Conservation (phyloP, 306 rosid species). For the Cyclanthera cordifolia region DNA sequence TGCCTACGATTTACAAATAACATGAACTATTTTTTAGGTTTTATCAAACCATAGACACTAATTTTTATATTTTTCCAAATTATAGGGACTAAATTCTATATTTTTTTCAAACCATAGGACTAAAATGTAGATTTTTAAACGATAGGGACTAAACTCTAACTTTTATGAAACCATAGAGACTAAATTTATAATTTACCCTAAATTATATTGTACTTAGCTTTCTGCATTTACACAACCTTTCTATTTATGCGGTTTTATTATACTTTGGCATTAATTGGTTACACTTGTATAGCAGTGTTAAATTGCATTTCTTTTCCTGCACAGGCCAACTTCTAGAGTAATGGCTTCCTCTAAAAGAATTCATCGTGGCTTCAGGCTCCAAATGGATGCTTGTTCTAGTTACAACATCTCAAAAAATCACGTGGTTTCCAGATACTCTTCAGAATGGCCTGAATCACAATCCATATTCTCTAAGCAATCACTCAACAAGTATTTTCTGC, state of each 20-base stretch:
- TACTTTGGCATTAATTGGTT: neutral
- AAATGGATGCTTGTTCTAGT: conserved; percentile 28
- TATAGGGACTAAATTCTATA: too few relatives aligned
- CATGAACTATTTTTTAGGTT: too few relatives aligned
- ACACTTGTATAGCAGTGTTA: neutral
- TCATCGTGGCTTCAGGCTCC: conserved; percentile 34
- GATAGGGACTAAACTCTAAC: too few relatives aligned
- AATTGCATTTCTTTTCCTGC: conserved; percentile 4
- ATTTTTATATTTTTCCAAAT: too few relatives aligned
- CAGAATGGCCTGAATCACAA: conserved; percentile 37
- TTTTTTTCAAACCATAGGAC: too few relatives aligned
- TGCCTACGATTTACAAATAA: too few relatives aligned
- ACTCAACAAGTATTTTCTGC: conserved; percentile 35
- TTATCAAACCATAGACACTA: too few relatives aligned
- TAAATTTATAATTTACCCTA: too few relatives aligned
- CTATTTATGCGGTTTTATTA: neutral
- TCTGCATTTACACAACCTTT: neutral
- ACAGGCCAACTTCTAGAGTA: conserved; percentile 43
- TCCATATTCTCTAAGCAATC: conserved; percentile 43
- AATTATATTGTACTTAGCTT: neutral
- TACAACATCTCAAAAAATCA: conserved; percentile 27
- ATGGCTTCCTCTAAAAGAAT: conserved; percentile 38
- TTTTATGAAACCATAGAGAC: too few relatives aligned
- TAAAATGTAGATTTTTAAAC: too few relatives aligned
- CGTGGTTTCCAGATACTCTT: conserved; percentile 24